Evolutionary conservation across 768 basidiomycete species (phyloP).

Genomic region (Rickenella mellea): DNA sequence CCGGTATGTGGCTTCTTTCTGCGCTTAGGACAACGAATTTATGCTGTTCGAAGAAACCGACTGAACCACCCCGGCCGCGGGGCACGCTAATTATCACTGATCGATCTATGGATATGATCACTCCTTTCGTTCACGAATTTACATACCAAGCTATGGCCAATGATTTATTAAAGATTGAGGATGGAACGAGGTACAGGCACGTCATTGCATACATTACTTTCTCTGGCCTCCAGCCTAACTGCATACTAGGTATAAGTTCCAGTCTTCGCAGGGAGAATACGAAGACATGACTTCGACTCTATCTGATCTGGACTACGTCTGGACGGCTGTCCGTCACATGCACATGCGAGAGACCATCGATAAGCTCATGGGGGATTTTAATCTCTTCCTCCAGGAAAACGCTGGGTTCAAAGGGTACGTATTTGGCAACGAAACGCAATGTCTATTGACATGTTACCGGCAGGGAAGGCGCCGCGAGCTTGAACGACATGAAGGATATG

Average conservation of each 20-base stretch:
- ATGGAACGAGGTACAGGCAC: conserved; percentile 80
- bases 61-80: conserved; percentile 31
- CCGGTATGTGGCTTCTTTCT: conserved; percentile 46
- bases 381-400: conserved; percentile 87
- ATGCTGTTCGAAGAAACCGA: background rate
- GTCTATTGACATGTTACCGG: conserved; percentile 3
- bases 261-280: conserved; percentile 72
- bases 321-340: conserved; percentile 90
- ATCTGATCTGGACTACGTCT: conserved; percentile 82
- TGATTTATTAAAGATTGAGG: conserved; percentile 82
- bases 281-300: conserved; percentile 85
- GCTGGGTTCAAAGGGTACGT: conserved; percentile 86
- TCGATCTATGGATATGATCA: conserved; percentile 88
- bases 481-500: conserved; percentile 99
- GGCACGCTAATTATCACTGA: conserved; percentile 87
- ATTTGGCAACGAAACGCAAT: conserved; percentile 3
- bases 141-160: conserved; percentile 99
- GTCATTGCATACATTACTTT: conserved; percentile 19
- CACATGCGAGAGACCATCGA: conserved; percentile 99
- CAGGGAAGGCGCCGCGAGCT: conserved; percentile 72
- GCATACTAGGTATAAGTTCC: conserved; percentile 75
- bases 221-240: background rate
- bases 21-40: background rate
- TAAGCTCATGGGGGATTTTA: conserved; percentile 94
- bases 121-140: conserved; percentile 93